Evolutionary conservation across 768 basidiomycete species (phyloP), one percentile per base, ranked within the genome.

Genomic region (Holtermannia corniformis): DNA sequence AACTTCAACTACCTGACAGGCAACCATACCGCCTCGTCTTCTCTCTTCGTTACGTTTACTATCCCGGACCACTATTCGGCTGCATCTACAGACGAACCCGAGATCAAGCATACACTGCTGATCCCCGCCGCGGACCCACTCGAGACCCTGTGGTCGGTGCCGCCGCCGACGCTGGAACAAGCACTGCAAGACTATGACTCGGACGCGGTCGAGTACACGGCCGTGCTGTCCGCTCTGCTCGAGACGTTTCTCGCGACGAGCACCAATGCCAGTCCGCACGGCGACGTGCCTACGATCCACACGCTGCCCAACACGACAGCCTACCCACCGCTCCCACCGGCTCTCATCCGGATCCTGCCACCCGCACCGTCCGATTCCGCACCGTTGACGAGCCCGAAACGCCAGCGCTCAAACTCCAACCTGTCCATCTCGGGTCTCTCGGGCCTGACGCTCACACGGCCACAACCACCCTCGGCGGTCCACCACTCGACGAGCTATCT

Each of bases 1-100:
- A 93, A 93, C 73, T 93, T 93, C 68, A 83, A 80, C 73, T 93
- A 89, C 68, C 77, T 93, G 14, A 80, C 86, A 0, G 90, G 87
- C 49, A 89, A 86, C 72, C 75, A 77, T 44, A 77, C 88, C 3
- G 86, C 89, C 0, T 78, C 78, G 0, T 83, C 86, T 1, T 81
- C 80, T 57, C 71, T 90, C 12, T 72, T 90, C 19, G 73, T 85
- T 7, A 72, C 78, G 1, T 83, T 70, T 49, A 78, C 67, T 76
- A 81, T 54, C 74, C 77, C 41, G 3, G 24, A 16, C 27, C 44
- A 41, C 7, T 13, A 16, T 24, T 0, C 75, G 79, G 5, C 77
- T 75, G 10, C 69, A 37, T 19, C 56, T 43, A 48, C 52, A 23
- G 40, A 27, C 32, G 32, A 7, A 7, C 22, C 47, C 12, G 20